Base-by-base conservation (phyloP, 1,284 basidiomycete species). In the Irpex sp. region DNA sequence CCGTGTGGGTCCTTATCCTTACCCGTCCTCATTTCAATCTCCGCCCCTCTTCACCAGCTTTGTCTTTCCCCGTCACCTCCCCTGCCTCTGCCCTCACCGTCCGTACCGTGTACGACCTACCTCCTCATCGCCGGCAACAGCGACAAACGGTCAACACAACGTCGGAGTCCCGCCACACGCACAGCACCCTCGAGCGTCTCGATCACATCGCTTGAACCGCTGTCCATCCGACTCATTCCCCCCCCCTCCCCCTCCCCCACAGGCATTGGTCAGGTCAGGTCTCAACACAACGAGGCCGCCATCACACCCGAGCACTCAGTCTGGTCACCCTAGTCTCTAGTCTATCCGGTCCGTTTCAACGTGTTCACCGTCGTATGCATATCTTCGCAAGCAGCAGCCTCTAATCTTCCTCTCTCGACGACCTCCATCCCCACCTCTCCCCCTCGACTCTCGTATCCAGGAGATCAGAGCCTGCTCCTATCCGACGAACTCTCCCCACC, bases 341-440 rank as follows among this genome's bases (percentile, higher is more conserved):
- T 56, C 54, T 56, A 56, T 26, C 54, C 26, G 21, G 34, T 56
- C 34, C 54, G 66, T 60, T 60, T 62, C 63, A 72, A 67, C 54
- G 11, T 36, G 54, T 71, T 71, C 70, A 71, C 68, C 67, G 64
- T 70, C 70, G 70, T 71, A 72, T 66, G 71, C 73, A 64, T 72
- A 74, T 74, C 69, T 64, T 69, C 69, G 67, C 67, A 66, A 66
- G 67, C 67, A 70, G 66, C 70, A 64, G 62, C 67, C 66, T 69
- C 66, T 68, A 68, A 61, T 68, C 61, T 37, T 64, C 60, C 40
- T 44, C 40, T 44, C 40, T 44, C 40, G 40, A 44, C 40, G 15
- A 44, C 58, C 61, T 63, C 58, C 55, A 52, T 60, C 57, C 54
- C 61, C 54, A 54, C 65, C 59, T 61, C 67, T 62, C 59, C 63